Evolutionary conservation across 1,284 basidiomycete species (phyloP).

Genomic region (Leccinum pachyderme): DNA sequence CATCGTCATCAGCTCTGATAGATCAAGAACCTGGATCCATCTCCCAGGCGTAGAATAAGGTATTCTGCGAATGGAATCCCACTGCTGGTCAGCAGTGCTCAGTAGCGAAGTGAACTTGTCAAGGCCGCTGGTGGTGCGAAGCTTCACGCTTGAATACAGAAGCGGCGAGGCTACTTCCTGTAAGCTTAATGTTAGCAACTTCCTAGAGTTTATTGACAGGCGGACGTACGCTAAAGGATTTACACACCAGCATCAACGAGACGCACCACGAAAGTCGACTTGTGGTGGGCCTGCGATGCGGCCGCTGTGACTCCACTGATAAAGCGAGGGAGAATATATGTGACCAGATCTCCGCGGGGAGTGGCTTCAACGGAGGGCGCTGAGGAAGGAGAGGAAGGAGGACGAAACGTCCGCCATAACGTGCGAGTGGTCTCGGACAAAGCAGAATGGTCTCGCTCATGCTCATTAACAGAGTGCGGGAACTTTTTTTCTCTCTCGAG

Average conservation of each 20-base stretch:
- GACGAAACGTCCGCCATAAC: conserved; percentile 55
- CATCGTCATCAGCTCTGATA: conserved; percentile 53
- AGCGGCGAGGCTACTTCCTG: conserved; percentile 69
- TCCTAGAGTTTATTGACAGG: conserved; percentile 5
- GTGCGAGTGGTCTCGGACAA: conserved; percentile 50
- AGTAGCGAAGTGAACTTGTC: conserved; percentile 57
- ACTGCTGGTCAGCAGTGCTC: conserved; percentile 64
- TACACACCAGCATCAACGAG: conserved; percentile 63
- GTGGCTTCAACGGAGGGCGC: conserved; percentile 44
- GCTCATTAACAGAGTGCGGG: conserved; percentile 20
- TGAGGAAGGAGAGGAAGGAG: conserved; percentile 65
- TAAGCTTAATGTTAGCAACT: conserved; percentile 16
- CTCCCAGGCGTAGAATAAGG: conserved; percentile 81
- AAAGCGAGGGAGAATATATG: conserved; percentile 56
- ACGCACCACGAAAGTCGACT: conserved; percentile 27
- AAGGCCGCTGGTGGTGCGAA: conserved; percentile 49
- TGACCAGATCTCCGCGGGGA: conserved; percentile 74
- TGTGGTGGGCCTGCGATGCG: conserved; percentile 18
- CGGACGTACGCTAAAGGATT: conserved; percentile 63
- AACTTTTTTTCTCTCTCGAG: neutral
- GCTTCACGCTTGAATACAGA: conserved; percentile 58
- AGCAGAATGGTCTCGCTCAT: conserved; percentile 39
- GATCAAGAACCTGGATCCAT: conserved; percentile 74
- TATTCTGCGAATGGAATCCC: conserved; percentile 83
- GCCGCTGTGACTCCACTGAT: conserved; percentile 14